Percentiles rank a stretch among this genome's conserved stretches.
Conservation (phyloP, 768 basidiomycete genomes). For the Rhizopogon roseolus region DNA sequence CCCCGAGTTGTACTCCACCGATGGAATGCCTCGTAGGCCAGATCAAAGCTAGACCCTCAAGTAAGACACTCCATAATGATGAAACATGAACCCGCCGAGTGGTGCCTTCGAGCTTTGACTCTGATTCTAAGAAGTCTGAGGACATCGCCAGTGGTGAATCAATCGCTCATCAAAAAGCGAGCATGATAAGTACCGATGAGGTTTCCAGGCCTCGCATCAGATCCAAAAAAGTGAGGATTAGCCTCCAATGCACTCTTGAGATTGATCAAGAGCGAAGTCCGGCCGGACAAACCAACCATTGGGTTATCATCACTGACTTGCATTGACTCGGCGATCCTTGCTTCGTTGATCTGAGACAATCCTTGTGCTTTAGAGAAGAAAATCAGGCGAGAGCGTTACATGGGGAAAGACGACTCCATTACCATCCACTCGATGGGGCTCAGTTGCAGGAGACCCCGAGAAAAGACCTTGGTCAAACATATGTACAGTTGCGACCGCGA, state of each 20-base stretch:
- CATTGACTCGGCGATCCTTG: slow-evolving; percentile 61
- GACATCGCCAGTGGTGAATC: not conserved
- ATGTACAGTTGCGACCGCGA: slow-evolving; percentile 85
- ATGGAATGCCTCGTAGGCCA: slow-evolving; percentile 81
- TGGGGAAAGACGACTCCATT: not conserved
- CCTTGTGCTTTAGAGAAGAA: slow-evolving; percentile 51
- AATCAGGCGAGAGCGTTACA: not conserved
- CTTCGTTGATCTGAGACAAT: slow-evolving; percentile 56
- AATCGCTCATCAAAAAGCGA: not conserved
- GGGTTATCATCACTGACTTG: slow-evolving; percentile 78
- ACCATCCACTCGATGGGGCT: slow-evolving; percentile 83
- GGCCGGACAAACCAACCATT: slow-evolving; percentile 88
- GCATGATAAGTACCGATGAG: slow-evolving; percentile 54
- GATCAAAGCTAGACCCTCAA: slow-evolving; percentile 78
- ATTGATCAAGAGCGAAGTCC: slow-evolving; percentile 69
- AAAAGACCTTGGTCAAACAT: slow-evolving; percentile 89
- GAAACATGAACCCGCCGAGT: slow-evolving; percentile 59
- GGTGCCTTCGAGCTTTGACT: slow-evolving; percentile 40
- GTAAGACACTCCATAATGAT: slow-evolving; percentile 76
- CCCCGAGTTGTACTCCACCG: slow-evolving; percentile 71
- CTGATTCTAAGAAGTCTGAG: slow-evolving; percentile 62
- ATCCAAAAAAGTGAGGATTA: slow-evolving; percentile 67
- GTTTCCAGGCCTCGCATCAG: slow-evolving; percentile 73
- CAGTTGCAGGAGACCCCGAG: slow-evolving; percentile 47
- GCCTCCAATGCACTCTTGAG: slow-evolving; percentile 67